Percentiles rank a stretch among this genome's conserved stretches.
Evolutionary conservation across 2,329 filamentous ascomycete genomes (phyloP).

Genomic region (Hawksworthiomyces lignivorus): DNA sequence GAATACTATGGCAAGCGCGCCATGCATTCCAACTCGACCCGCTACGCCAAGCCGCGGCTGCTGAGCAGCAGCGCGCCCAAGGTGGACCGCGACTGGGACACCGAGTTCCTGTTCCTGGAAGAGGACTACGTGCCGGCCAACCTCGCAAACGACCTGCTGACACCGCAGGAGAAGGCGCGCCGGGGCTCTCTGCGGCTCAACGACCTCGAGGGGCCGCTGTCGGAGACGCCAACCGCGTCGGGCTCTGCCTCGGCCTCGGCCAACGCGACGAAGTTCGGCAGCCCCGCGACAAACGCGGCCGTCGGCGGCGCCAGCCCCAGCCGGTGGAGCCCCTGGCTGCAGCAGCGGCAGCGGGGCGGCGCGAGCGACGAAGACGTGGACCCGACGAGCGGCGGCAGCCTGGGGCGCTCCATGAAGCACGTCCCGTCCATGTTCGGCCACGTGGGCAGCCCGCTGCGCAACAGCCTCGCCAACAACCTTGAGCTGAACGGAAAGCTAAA

Average conservation of each 20-base stretch:
- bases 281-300: constrained; percentile 31
- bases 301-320: constrained; percentile 51
- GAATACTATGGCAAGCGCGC: constrained; percentile 63
- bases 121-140: constrained; percentile 80
- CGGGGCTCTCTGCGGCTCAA: constrained; percentile 49
- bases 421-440: constrained; percentile 54
- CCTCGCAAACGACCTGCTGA: constrained; percentile 54
- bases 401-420: constrained; percentile 31
- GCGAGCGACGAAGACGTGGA: constrained; percentile 34
- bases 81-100: constrained; percentile 57
- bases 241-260: constrained; percentile 22
- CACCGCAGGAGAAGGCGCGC: constrained; percentile 59
- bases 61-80: constrained; percentile 57
- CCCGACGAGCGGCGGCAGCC: constrained; percentile 11
- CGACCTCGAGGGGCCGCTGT: constrained; percentile 25
- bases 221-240: constrained; percentile 29
- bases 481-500: constrained; percentile 22
- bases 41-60: constrained; percentile 59
- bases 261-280: constrained; percentile 49
- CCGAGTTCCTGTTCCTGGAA: constrained; percentile 67
- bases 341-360: constrained; percentile 21
- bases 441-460: constrained; percentile 57
- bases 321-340: constrained; percentile 48
- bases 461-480: constrained; percentile 46
- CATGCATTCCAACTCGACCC: constrained; percentile 54